Base-by-base conservation (phyloP, 371 early-diverging fungal genomes). In the Apophysomyces trapeziformis region DNA sequence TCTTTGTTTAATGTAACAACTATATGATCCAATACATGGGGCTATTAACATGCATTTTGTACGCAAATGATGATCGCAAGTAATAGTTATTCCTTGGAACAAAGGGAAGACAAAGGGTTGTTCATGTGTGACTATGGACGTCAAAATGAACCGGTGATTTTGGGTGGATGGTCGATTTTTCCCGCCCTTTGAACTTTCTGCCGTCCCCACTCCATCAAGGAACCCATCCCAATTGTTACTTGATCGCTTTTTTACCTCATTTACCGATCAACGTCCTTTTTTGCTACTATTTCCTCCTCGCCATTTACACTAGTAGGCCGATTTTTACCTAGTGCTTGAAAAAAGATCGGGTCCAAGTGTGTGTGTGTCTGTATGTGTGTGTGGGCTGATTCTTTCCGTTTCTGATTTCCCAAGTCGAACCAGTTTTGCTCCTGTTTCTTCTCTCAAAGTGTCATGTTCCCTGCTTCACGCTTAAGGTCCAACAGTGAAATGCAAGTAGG, bases 401-500 rank as follows among this genome's bases (percentile, higher is more conserved):
- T 50, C 54, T 50, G 21, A 50, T 50, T 50, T 50, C 54, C 21
- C 54, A 50, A 21, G 54, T 7, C 54, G 21, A 50, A 50, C 54
- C 54, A 50, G 54, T 50, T 50, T 21, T 21, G 21, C 21, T 16
- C 54, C 21, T 50, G 54, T 21, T 50, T 21, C 21, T 21, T 50
- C 54, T 21, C n/a, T 18, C 16, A 50, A n/a, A 45, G n/a, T 13
- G 9, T 18, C 46, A 45, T 50, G 54, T 50, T 50, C 32, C n/a
- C 21, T 21, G 21, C 54, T 21, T 50, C 54, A 21, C 54, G 54
- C 54, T 50, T 21, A 35, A 45, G 68, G 56, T 58, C 68, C 36
- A 59, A 57, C 38, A 64, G 68, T 38, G 68, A 64, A 68, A 60
- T 57, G 21, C 43, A 59, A 60, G 26, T 62, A 14, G 67, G 67